Evolutionary conservation across 352 stramenopile genomes (phyloP), one percentile per base, ranked within the genome.

Genomic region (Pythium oligandrum): DNA sequence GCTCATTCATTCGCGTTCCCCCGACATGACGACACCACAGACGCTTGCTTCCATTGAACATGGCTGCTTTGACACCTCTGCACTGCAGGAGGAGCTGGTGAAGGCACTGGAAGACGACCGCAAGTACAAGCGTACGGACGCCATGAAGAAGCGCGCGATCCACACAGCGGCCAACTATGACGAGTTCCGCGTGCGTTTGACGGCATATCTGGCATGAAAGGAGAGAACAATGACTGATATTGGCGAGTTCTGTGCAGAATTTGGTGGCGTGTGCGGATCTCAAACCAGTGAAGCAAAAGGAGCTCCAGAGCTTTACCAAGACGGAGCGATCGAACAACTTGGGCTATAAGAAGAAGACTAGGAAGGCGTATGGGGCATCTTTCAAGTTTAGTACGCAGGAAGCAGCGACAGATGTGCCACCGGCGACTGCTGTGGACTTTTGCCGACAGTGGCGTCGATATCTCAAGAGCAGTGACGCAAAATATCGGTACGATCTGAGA

Each of bases 121-220:
- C 42, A 52, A 88, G 30, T 95, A 95, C 64, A 90, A 89, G 54
- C 68, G 84, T 39, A 95, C 85, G 0, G 85, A 95, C 64, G 77
- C 57, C 44, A 89, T 90, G 76, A 95, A 95, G 65, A 95, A 95
- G 60, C 85, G 83, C 4, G 85, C 85, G 45, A 95, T 93, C 58
- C 83, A 92, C 59, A 91, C 81, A 0, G 83, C 85, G 2, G 61
- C 69, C 4, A 93, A 63, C 69, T 95, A 93, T 61, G 81, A 95
- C 53, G 85, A 95, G 51, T 93, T 95, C 62, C 89, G 88, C 65
- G 84, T 91, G 49, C 6, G 33, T 35, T 35, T 30, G 33, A 30
- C 30, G 44, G 30, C 8, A 36, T n/a, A 8, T 40, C 40, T 31
- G 35, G 4, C 26, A 31, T 1, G 17, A 33, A 46, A 9, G 11